phyloP scores from a whole-genome alignment of 352 stramenopile species.

The Pythium phragmitis region DNA sequence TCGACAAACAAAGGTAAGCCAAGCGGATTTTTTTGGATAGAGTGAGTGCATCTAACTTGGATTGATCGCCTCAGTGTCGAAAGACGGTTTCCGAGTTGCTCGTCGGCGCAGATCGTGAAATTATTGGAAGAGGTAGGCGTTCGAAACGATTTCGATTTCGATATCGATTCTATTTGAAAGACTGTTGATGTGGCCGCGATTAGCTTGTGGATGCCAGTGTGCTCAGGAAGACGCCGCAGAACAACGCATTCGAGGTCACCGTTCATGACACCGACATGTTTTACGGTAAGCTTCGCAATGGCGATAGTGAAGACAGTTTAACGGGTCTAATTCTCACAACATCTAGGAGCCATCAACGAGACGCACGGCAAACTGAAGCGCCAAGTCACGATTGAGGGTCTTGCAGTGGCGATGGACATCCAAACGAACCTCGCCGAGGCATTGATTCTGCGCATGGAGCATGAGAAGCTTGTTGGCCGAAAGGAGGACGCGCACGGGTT shows the following conservation, averaged over 20 bases:
- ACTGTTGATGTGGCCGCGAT: neutral
- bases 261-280: slow-evolving; percentile 26
- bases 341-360: slow-evolving; percentile 32
- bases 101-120: neutral
- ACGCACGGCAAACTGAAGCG: slow-evolving; percentile 39
- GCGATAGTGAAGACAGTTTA: neutral
- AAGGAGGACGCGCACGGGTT: slow-evolving; percentile 20
- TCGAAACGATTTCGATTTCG: no score
- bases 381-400: slow-evolving; percentile 20
- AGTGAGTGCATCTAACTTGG: neutral
- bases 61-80: slow-evolving; percentile 7
- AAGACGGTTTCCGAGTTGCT: neutral
- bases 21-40: neutral
- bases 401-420: slow-evolving; percentile 25
- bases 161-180: neutral
- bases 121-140: slow-evolving; percentile 14
- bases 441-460: slow-evolving; percentile 36
- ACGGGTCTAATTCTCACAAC: neutral
- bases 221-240: slow-evolving; percentile 8
- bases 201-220: slow-evolving; percentile 15
- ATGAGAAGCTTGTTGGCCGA: slow-evolving; percentile 34
- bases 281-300: slow-evolving; percentile 19
- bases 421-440: slow-evolving; percentile 19
- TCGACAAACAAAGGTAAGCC: slow-evolving; percentile 16
- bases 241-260: slow-evolving; percentile 19